phyloP scores from a whole-genome alignment of 495 filamentous ascomycete species.

The Daldinia loculata region DNA sequence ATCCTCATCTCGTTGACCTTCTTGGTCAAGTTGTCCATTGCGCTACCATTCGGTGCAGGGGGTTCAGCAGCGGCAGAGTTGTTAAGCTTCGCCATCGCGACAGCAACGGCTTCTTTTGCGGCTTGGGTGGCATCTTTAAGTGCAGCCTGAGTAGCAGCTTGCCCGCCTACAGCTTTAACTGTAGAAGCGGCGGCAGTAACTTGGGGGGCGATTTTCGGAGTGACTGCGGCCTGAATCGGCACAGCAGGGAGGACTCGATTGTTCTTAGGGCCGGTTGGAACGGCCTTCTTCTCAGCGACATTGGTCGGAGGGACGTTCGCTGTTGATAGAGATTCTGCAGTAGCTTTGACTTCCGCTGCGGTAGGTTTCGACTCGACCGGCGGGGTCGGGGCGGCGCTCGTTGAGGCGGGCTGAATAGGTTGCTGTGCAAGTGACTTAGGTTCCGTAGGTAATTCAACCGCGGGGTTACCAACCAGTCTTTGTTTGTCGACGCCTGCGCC shows the following conservation, averaged over 20 bases:
- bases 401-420: conserved; percentile 42
- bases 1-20: conserved; percentile 89
- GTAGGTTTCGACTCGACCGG: conserved; percentile 75
- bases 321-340: conserved; percentile 51
- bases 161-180: conserved; percentile 50
- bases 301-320: conserved; percentile 47
- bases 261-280: conserved; percentile 70
- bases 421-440: conserved; percentile 52
- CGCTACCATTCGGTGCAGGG: conserved; percentile 52
- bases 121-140: conserved; percentile 79
- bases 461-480: conserved; percentile 50
- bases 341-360: conserved; percentile 62
- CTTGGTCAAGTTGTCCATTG: conserved; percentile 80
- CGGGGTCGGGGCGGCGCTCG: conserved; percentile 51
- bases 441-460: conserved; percentile 49
- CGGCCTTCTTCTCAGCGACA: conserved; percentile 52
- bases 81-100: conserved; percentile 83
- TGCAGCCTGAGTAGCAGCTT: conserved; percentile 47
- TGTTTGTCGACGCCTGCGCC: conserved; percentile 62
- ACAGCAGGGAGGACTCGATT: conserved; percentile 58
- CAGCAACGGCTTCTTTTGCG: conserved; percentile 85
- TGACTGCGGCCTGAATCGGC: conserved; percentile 77
- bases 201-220: conserved; percentile 52
- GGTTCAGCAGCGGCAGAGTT: conserved; percentile 52
- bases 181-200: conserved; percentile 43